Base-by-base conservation (phyloP, 2,329 filamentous ascomycete genomes). In the Xylariaceae sp. region DNA sequence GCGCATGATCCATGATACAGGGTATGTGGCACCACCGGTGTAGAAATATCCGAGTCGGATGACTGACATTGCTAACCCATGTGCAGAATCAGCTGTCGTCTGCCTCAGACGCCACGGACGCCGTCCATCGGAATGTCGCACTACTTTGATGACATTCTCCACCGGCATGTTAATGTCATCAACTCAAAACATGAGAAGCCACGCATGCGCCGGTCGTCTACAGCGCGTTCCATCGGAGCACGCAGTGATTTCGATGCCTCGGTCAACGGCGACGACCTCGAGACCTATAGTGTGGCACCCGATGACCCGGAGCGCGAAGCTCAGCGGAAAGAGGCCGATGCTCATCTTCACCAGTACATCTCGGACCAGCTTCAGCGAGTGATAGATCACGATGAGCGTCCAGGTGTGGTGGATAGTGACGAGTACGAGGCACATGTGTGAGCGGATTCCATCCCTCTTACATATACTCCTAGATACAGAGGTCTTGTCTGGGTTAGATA, bases 1-100 rank as follows among this genome's bases (percentile, higher is more conserved):
- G 17, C 89, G 94, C 65, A 85, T 97, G 78, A 97, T 97, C 44
- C 90, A 97, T 54, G 92, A 97, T 58, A 96, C 90, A 51, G 90
- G 89, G 86, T 92, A 81, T 69, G 82, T 67, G 30, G 9, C 27
- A 14, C 13, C 19, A 39, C 5, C 19, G 11, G 13, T 14, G 35
- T 9, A 28, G n/a, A 5, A 17, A 19, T 2, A 32, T 11, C n/a
- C n/a, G n/a, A n/a, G n/a, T n/a, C n/a, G n/a, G n/a, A n/a, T n/a
- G n/a, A n/a, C n/a, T n/a, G 2, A 36, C 5, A 31, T 18, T 43
- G 55, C 71, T 79, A 64, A 78, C 60, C 30, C 36, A 12, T 19
- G 2, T 29, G 41, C 50, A 90, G 86, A 51, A 75, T 94, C 58
- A 92, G 81, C 60, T 95, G 89, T 61, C 86, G 89, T 55, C 79